Evolutionary conservation across 306 rosid genomes (phyloP).

Genomic region (Cicer judaicum): DNA sequence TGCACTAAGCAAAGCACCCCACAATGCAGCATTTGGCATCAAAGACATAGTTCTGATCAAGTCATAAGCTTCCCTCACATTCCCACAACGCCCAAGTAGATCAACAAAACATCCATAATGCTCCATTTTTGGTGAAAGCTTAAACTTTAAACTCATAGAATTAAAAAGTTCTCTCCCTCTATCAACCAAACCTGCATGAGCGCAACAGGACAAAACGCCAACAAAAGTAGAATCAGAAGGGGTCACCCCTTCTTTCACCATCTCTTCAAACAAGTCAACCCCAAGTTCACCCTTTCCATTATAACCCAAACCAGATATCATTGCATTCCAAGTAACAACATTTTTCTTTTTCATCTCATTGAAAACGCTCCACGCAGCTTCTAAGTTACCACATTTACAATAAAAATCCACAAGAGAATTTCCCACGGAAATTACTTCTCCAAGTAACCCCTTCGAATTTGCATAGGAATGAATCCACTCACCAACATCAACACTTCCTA

Average conservation of each 20-base stretch:
- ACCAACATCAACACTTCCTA: slow-evolving; percentile 69
- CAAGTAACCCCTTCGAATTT: slow-evolving; percentile 46
- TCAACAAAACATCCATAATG: slow-evolving; percentile 90
- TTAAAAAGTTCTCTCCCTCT: slow-evolving; percentile 67
- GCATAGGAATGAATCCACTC: slow-evolving; percentile 65
- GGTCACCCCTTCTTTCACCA: slow-evolving; percentile 51
- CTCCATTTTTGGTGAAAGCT: slow-evolving; percentile 67
- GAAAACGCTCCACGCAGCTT: slow-evolving; percentile 58
- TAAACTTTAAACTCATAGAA: slow-evolving; percentile 54
- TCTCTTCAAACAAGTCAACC: slow-evolving; percentile 66
- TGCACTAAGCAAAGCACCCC: slow-evolving; percentile 87
- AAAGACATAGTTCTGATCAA: slow-evolving; percentile 73
- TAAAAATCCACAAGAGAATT: slow-evolving; percentile 76
- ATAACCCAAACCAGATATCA: slow-evolving; percentile 80
- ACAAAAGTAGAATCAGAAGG: slow-evolving; percentile 75
- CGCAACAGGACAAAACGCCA: slow-evolving; percentile 75
- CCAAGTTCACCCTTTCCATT: slow-evolving; percentile 79
- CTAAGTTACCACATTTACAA: slow-evolving; percentile 71
- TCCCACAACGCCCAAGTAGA: slow-evolving; percentile 74
- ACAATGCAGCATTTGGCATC: slow-evolving; percentile 74
- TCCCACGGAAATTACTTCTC: slow-evolving; percentile 54
- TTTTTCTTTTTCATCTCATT: slow-evolving; percentile 57
- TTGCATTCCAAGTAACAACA: slow-evolving; percentile 75
- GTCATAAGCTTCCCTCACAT: slow-evolving; percentile 62
- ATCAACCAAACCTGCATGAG: slow-evolving; percentile 75